Evolutionary conservation across 768 basidiomycete genomes (phyloP).

Genomic region (Mycena kentingensis): DNA sequence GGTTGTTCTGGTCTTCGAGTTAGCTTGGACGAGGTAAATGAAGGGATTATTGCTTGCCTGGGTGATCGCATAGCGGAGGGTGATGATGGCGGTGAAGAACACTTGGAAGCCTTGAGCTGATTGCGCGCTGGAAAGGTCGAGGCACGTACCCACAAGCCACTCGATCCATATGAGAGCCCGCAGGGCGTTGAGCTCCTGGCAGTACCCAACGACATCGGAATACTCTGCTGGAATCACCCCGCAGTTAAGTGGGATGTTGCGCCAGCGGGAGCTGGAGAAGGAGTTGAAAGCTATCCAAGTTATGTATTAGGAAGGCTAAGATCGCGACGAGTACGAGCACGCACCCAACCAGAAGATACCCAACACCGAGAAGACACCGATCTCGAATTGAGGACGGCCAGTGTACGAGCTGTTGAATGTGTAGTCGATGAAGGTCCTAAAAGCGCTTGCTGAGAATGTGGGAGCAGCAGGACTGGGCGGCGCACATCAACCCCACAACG

Average conservation of each 20-base stretch:
- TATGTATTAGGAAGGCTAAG: not conserved
- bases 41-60: constrained; percentile 7
- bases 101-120: constrained; percentile 37
- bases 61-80: constrained; percentile 45
- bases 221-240: constrained; percentile 47
- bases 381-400: constrained; percentile 49
- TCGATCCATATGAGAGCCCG: constrained; percentile 62
- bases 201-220: constrained; percentile 51
- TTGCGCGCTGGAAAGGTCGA: not conserved
- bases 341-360: constrained; percentile 58
- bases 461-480: constrained; percentile 5
- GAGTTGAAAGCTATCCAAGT: constrained; percentile 50
- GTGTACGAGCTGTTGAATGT: constrained; percentile 43
- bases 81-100: constrained; percentile 42
- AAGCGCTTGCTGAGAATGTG: not conserved
- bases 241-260: constrained; percentile 48
- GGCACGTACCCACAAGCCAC: constrained; percentile 50
- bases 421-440: constrained; percentile 48
- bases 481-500: constrained; percentile 46
- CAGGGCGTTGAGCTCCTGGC: constrained; percentile 54
- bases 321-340: constrained; percentile 12
- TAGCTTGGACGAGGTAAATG: not conserved
- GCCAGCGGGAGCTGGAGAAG: constrained; percentile 64
- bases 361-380: constrained; percentile 46
- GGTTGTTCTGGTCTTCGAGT: constrained; percentile 34